Base-by-base conservation (phyloP, 2,329 filamentous ascomycete species). In the Hypomyces rosellus region DNA sequence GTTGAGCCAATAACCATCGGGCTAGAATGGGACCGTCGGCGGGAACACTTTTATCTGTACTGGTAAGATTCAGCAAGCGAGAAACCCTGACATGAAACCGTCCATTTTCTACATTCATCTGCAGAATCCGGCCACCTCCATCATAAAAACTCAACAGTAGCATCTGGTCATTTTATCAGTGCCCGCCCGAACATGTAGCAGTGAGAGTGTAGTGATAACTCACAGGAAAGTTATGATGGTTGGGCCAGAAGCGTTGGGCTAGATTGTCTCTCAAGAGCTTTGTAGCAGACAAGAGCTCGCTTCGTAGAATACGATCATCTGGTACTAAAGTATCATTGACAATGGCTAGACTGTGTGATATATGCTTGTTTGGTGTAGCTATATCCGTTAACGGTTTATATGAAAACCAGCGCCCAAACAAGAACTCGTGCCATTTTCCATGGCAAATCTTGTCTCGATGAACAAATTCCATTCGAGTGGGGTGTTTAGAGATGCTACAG, bases 181-280 rank as follows among this genome's bases (percentile, higher is more conserved):
- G 22, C 4, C 22, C 7, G 22, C 22, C 22, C 4, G 7, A 4
- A 7, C 4, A 25, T 25, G 4, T 30, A 8, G 25, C 25, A 3
- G 25, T 30, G 6, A 8, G n/a, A n/a, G n/a, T n/a, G n/a, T n/a
- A 30, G 4, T 11, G 25, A 30, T 42, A 15, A 7, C 43, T 46
- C 42, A 42, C 38, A 44, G 38, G 38, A 46, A 36, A 37, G 4
- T 33, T 46, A n/a, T 46, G 22, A 18, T 43, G 49, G 20, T 46
- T 20, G 2, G 40, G 33, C 38, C 38, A 46, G n/a, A 15, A 39
- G 37, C 14, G 33, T n/a, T 15, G 15, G 6, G 43, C 43, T 14
- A 46, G 37, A 36, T 18, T 16, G 4, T 20, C 12, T n/a, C 48
- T 44, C 3, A 50, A 40, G 5, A 41, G 33, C n/a, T n/a, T 37